Percentiles rank a stretch among this genome's conserved stretches.
These are phyloP conservation scores for Taiwanofungus camphoratus DNA, from an alignment of 1,284 basidiomycete genomes.

Conservation along the genomic window DNA sequence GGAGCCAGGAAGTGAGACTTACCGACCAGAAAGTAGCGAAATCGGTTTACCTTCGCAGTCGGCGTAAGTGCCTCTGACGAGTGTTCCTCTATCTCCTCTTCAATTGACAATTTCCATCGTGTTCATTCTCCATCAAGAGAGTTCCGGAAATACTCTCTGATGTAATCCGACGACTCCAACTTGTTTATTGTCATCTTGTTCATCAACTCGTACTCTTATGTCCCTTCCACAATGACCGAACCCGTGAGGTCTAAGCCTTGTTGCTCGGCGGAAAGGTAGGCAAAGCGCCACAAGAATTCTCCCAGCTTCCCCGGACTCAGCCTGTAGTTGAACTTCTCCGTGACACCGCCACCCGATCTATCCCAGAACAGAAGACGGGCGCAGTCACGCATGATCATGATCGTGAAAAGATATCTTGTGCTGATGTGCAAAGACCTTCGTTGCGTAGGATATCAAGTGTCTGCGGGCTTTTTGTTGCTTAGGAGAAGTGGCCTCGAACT, in stretches of 20 bases:
- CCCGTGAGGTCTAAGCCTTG: conserved; percentile 12
- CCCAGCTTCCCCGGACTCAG: conserved; percentile 1
- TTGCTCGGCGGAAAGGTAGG: not conserved
- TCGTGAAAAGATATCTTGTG: conserved; percentile 5
- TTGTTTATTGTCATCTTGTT: not conserved
- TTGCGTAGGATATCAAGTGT: conserved; percentile 9
- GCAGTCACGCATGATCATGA: conserved; percentile 10
- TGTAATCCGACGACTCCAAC: not conserved
- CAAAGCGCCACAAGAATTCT: conserved; percentile 13
- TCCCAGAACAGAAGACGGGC: conserved; percentile 12
- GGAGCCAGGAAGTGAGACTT: not conserved
- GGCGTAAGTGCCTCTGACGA: not conserved
- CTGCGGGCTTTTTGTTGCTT: not conserved
- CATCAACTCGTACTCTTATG: not conserved
- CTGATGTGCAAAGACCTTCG: conserved; percentile 8
- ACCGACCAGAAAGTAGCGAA: not conserved
- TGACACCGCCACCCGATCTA: conserved; percentile 7
- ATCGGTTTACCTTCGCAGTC: not conserved
- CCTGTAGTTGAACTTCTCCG: conserved; percentile 10
- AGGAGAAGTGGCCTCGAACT: not conserved
- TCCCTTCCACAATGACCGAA: not conserved
- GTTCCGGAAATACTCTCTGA: not conserved
- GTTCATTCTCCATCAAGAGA: conserved; percentile 1
- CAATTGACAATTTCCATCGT: conserved; percentile 2
- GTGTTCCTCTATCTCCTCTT: not conserved